Evolutionary conservation across 2,329 filamentous ascomycete species (phyloP).

Genomic region (Fusarium zealandicum): DNA sequence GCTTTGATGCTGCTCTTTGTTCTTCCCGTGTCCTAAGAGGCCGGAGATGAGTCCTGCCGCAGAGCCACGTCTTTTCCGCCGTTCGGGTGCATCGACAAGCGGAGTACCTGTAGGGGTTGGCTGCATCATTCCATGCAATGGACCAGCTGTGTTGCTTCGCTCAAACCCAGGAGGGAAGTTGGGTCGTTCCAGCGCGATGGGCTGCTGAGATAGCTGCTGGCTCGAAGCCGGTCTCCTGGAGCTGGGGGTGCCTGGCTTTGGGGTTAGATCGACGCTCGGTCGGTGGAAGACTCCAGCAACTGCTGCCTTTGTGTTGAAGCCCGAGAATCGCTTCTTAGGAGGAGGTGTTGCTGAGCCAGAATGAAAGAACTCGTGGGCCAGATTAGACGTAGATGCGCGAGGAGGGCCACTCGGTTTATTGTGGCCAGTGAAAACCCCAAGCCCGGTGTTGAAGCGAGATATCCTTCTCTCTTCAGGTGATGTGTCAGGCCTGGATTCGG

Average conservation of each 20-base stretch:
- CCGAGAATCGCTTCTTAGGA: constrained; percentile 57
- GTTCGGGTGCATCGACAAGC: constrained; percentile 20
- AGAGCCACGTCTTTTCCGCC: constrained; percentile 42
- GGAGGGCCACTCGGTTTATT: constrained; percentile 26
- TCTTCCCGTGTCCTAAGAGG: constrained; percentile 40
- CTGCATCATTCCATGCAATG: constrained; percentile 28
- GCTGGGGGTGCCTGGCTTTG: constrained; percentile 31
- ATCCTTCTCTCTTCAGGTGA: constrained; percentile 48
- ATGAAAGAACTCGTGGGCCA: constrained; percentile 31
- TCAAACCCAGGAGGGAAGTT: constrained; percentile 21
- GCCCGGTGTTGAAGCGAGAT: constrained; percentile 48
- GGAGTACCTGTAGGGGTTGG: constrained; percentile 4
- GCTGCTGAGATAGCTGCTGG: constrained; percentile 20
- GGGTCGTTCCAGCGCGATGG: constrained; percentile 20
- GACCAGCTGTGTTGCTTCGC: constrained; percentile 37
- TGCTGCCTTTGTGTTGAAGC: constrained; percentile 44
- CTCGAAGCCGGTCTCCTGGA: constrained; percentile 28
- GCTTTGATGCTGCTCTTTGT: constrained; percentile 22
- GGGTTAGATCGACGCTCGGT: constrained; percentile 22
- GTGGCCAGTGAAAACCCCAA: constrained; percentile 27
- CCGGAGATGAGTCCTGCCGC: constrained; percentile 43
- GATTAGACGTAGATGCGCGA: constrained; percentile 36
- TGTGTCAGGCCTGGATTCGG: constrained; percentile 27
- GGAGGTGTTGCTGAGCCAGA: constrained; percentile 15
- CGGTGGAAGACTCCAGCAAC: constrained; percentile 42